Evolutionary conservation across 31 red algal species (phyloP).

Genomic region (Odonthalia washingtoniensis): DNA sequence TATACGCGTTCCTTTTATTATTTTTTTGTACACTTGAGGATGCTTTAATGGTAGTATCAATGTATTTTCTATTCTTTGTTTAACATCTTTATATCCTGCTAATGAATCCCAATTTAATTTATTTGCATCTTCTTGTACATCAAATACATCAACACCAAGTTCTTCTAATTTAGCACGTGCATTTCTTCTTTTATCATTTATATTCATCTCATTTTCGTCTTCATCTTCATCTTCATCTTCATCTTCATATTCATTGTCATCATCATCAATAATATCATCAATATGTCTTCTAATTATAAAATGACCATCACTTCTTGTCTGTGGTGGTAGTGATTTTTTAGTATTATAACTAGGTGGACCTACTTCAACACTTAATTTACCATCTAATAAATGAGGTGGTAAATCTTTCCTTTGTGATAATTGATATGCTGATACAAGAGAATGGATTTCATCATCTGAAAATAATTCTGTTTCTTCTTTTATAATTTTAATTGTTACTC

Average conservation of each 20-base stretch:
- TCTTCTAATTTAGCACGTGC: slow-evolving; percentile 62
- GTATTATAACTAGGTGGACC: slow-evolving; percentile 7
- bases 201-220: not conserved
- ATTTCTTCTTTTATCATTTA: not conserved
- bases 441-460: not conserved
- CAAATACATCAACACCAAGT: slow-evolving; percentile 68
- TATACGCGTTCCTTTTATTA: slow-evolving; percentile 79
- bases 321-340: not conserved
- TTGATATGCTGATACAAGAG: not conserved
- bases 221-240: not conserved
- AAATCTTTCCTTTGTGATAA: not conserved
- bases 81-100: slow-evolving; percentile 89
- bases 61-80: slow-evolving; percentile 78
- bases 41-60: slow-evolving; percentile 76
- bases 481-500: not conserved
- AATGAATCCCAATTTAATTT: slow-evolving; percentile 75
- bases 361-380: slow-evolving; percentile 57
- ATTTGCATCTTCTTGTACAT: slow-evolving; percentile 1
- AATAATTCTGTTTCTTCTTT: not conserved
- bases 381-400: slow-evolving; percentile 32
- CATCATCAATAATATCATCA: no score
- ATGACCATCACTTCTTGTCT: slow-evolving; percentile 17
- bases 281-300: not conserved
- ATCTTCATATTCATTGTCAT: not conserved
- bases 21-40: slow-evolving; percentile 85